phyloP scores from a whole-genome alignment of 768 basidiomycete species.

The Boletus rubropictus region DNA sequence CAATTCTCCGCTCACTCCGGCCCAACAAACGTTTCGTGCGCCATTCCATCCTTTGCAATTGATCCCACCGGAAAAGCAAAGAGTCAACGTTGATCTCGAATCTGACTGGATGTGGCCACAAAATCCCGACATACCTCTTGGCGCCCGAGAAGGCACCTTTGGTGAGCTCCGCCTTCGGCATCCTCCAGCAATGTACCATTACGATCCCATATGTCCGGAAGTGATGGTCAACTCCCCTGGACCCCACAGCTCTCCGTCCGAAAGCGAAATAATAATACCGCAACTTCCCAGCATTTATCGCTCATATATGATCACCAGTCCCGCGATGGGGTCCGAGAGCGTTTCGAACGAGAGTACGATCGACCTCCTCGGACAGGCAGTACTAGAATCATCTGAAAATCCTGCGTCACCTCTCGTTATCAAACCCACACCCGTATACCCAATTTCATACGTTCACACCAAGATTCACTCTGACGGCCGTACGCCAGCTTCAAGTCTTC shows the following conservation, averaged over 20 bases:
- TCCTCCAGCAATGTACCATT: slow-evolving; percentile 4
- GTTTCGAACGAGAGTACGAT: slow-evolving; percentile 1
- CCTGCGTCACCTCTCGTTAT: slow-evolving; percentile 19
- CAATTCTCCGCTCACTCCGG: slow-evolving; percentile 18
- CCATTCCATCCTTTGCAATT: slow-evolving; percentile 24
- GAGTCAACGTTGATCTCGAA: neutral
- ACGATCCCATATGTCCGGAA: slow-evolving; percentile 5
- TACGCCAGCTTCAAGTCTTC: neutral
- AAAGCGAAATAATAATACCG: slow-evolving; percentile 10
- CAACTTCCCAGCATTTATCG: slow-evolving; percentile 10
- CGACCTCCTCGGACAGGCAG: neutral
- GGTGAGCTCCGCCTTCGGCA: slow-evolving; percentile 10
- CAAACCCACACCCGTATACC: slow-evolving; percentile 28
- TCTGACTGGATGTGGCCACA: slow-evolving; percentile 20
- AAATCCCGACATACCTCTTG: slow-evolving; percentile 5
- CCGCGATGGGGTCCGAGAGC: slow-evolving; percentile 1
- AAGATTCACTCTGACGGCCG: slow-evolving; percentile 6
- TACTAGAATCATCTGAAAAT: slow-evolving; percentile 7
- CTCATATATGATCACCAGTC: slow-evolving; percentile 4
- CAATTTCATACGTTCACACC: slow-evolving; percentile 20
- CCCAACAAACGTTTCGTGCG: slow-evolving; percentile 28
- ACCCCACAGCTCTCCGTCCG: slow-evolving; percentile 4
- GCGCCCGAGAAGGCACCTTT: slow-evolving; percentile 4
- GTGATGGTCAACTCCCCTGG: slow-evolving; percentile 1
- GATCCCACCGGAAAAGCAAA: slow-evolving; percentile 13